A percentile compares a stretch with the other conserved stretches of the same genome.
Conservation (phyloP, 345 rosid genomes). For the Barbarea vulgaris region DNA sequence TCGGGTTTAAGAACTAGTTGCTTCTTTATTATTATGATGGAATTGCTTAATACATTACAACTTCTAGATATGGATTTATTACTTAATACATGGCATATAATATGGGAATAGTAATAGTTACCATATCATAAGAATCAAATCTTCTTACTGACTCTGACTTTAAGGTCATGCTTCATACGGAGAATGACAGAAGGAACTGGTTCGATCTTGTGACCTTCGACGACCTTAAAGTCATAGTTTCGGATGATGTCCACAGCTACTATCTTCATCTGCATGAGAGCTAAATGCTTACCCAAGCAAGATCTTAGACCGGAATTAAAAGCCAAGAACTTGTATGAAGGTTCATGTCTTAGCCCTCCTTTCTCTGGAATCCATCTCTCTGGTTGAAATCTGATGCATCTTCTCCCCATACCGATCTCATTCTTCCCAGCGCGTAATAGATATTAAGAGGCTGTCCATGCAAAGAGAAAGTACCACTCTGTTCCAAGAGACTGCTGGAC, state of each 20-base stretch:
- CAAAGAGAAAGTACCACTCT: slow-evolving; percentile 57
- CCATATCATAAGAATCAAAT: neutral
- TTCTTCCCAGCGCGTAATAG: slow-evolving; percentile 40
- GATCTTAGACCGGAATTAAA: slow-evolving; percentile 36
- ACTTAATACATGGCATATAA: neutral
- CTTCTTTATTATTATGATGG: neutral
- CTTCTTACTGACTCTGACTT: slow-evolving; percentile 1
- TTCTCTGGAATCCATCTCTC: slow-evolving; percentile 46
- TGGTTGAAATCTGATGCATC: slow-evolving; percentile 49
- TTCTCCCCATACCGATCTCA: slow-evolving; percentile 49
- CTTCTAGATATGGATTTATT: neutral
- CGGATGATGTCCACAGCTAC: slow-evolving; percentile 4
- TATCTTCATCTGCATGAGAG: slow-evolving; percentile 35
- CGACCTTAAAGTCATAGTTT: slow-evolving; percentile 30
- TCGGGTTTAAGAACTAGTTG: slow-evolving; percentile 20
- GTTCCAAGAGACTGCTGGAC: slow-evolving; percentile 99
- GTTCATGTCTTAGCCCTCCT: slow-evolving; percentile 17
- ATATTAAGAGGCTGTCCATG: slow-evolving; percentile 49
- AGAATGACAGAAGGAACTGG: slow-evolving; percentile 1
- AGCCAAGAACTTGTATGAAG: slow-evolving; percentile 28
- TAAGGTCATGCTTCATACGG: slow-evolving; percentile 22
- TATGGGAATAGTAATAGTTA: neutral
- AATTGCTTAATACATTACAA: slow-evolving; percentile 12
- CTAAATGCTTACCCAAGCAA: slow-evolving; percentile 37
- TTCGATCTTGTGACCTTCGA: slow-evolving; percentile 23